Evolutionary conservation across 805 yeast genomes (phyloP).

Genomic region (Candida dajiaensis): DNA sequence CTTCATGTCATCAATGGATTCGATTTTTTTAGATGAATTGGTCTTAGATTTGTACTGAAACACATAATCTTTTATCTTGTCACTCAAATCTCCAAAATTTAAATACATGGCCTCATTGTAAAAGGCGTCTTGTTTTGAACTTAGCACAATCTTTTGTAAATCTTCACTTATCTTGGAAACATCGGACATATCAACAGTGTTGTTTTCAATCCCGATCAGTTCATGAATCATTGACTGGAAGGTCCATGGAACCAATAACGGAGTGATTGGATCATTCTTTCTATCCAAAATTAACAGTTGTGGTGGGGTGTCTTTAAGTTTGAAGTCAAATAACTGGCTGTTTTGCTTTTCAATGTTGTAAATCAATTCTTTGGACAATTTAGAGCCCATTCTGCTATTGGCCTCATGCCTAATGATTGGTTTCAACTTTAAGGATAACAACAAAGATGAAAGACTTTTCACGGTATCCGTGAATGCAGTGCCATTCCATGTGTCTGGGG

Average conservation of each 20-base stretch:
- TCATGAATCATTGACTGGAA: constrained; percentile 98
- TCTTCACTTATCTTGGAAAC: constrained; percentile 55
- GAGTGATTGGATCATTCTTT: constrained; percentile 87
- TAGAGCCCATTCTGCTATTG: constrained; percentile 56
- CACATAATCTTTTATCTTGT: constrained; percentile 77
- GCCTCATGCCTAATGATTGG: constrained; percentile 78
- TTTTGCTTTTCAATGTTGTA: constrained; percentile 50
- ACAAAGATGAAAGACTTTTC: constrained; percentile 45
- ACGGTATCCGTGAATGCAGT: constrained; percentile 35
- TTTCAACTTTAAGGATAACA: constrained; percentile 67
- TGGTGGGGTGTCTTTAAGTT: constrained; percentile 62
- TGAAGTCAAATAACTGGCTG: constrained; percentile 63
- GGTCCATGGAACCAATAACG: constrained; percentile 93
- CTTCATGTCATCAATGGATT: constrained; percentile 84
- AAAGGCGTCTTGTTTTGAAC: constrained; percentile 68
- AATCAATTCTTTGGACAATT: constrained; percentile 62
- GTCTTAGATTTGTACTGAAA: constrained; percentile 76
- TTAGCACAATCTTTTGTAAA: constrained; percentile 56
- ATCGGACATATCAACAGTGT: constrained; percentile 62
- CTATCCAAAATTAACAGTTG: constrained; percentile 74
- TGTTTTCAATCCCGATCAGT: constrained; percentile 73
- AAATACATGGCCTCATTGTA: constrained; percentile 76
- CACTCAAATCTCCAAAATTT: constrained; percentile 94
- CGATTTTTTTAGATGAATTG: constrained; percentile 63
- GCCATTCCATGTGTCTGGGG: constrained; percentile 41